phyloP scores from a whole-genome alignment of 106 monocot genomes.

The Vanilla planifolia region DNA sequence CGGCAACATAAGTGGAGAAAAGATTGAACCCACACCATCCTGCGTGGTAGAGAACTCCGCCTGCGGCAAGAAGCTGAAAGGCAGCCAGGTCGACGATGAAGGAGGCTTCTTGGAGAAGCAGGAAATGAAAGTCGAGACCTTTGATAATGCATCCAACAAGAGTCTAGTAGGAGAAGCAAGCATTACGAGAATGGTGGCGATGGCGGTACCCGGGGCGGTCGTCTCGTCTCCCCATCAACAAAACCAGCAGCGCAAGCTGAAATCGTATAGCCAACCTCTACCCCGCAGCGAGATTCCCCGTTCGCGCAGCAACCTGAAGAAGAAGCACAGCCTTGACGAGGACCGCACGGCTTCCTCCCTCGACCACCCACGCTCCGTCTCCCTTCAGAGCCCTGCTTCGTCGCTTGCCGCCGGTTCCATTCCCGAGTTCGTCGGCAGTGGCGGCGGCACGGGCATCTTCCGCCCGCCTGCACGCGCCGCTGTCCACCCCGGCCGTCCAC shows the following conservation, averaged over 20 bases:
- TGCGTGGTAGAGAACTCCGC: no score
- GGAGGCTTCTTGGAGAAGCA: no score
- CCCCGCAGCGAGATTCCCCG: constrained; percentile 4
- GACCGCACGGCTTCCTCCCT: background rate
- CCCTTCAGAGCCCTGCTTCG: background rate
- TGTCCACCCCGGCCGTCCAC: constrained; percentile 12
- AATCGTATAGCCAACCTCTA: background rate
- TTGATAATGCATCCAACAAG: no score
- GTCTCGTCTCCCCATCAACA: background rate
- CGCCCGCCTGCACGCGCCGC: constrained; percentile 12
- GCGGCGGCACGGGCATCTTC: constrained; percentile 6
- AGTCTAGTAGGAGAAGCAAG: background rate
- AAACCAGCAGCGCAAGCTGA: background rate
- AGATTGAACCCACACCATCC: no score
- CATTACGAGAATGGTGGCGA: constrained; percentile 1
- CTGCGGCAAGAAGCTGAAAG: no score
- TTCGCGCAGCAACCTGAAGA: background rate
- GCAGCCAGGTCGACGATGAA: no score
- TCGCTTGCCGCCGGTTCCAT: constrained; percentile 1
- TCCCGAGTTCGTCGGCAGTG: constrained; percentile 18
- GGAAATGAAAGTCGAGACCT: no score
- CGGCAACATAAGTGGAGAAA: no score
- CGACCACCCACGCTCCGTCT: constrained; percentile 2
- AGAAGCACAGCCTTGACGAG: constrained; percentile 4
- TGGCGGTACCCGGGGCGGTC: background rate